These are phyloP conservation scores for Hyphodiscus sp. DNA, from an alignment of 2,329 filamentous ascomycete genomes.

Conservation along the genomic window DNA sequence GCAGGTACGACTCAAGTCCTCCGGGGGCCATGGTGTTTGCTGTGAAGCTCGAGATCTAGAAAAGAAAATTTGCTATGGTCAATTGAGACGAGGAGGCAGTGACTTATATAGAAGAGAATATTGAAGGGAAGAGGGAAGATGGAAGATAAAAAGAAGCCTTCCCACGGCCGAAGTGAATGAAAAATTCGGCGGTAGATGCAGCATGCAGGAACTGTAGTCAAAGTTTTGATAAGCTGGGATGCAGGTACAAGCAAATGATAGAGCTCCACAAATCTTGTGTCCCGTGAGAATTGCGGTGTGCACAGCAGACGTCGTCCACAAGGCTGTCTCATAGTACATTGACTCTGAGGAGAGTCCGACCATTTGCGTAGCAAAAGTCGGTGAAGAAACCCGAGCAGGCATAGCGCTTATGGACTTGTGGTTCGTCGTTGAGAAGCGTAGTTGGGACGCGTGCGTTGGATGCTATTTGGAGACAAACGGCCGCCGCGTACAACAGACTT, in stretches of 20 bases:
- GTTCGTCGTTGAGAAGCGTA: background rate
- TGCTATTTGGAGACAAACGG: background rate
- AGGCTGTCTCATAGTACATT: background rate
- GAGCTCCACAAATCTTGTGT: background rate
- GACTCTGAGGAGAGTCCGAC: background rate
- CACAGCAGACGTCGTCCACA: background rate
- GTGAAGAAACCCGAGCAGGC: background rate
- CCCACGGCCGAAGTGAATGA: background rate
- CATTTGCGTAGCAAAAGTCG: background rate
- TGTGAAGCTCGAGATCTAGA: background rate
- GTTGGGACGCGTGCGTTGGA: background rate
- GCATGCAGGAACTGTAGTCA: background rate
- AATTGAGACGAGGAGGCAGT: background rate
- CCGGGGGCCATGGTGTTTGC: background rate
- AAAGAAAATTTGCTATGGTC: background rate
- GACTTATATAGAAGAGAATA: background rate
- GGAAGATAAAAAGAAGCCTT: background rate
- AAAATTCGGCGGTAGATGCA: background rate
- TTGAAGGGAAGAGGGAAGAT: background rate
- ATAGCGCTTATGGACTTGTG: background rate
- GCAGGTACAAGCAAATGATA: background rate
- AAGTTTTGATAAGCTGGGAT: background rate
- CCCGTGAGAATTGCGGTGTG: background rate
- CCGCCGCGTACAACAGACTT: background rate
- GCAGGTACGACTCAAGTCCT: background rate